Conservation (phyloP, 2,329 filamentous ascomycete genomes). For the Penicillium brevicompactum region DNA sequence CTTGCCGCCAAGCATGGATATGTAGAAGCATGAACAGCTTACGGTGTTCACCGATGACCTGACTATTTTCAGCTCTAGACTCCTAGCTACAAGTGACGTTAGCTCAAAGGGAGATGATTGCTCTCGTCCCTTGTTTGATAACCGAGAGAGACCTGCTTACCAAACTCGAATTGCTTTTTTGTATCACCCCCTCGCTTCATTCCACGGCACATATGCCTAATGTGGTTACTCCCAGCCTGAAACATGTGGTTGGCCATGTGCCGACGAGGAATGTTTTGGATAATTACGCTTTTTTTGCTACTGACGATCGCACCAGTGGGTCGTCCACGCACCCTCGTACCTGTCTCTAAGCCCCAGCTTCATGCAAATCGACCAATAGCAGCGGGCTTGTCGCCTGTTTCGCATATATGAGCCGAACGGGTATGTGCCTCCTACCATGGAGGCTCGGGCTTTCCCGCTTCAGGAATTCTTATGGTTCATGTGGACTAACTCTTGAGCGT, state of each 20-base stretch:
- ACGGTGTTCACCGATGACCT: neutral
- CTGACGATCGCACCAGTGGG: constrained; percentile 8
- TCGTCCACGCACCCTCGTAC: constrained; percentile 15
- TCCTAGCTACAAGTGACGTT: constrained; percentile 11
- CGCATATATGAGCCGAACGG: constrained; percentile 11
- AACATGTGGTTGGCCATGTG: constrained; percentile 30
- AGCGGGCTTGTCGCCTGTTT: constrained; percentile 23
- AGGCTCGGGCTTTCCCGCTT: constrained; percentile 2
- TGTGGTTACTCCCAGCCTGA: constrained; percentile 14
- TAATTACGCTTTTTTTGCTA: constrained; percentile 1
- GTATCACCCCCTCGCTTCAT: constrained; percentile 22
- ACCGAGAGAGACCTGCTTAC: constrained; percentile 8
- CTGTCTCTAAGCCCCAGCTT: constrained; percentile 19
- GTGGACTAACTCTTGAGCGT: constrained; percentile 12
- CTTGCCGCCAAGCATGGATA: constrained; percentile 13
- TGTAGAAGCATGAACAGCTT: neutral
- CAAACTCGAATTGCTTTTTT: constrained; percentile 8
- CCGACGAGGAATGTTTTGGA: constrained; percentile 8
- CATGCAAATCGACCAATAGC: constrained; percentile 20
- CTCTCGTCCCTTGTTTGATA: constrained; percentile 19
- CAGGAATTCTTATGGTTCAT: constrained; percentile 22
- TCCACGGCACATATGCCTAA: constrained; percentile 16
- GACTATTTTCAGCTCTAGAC: constrained; percentile 10
- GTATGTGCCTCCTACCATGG: constrained; percentile 17
- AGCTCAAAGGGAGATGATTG: neutral